Percentiles rank a stretch among this genome's conserved stretches.
These are phyloP conservation scores for Metschnikowia shivogae DNA, from an alignment of 805 yeast genomes.

Conservation along the genomic window DNA sequence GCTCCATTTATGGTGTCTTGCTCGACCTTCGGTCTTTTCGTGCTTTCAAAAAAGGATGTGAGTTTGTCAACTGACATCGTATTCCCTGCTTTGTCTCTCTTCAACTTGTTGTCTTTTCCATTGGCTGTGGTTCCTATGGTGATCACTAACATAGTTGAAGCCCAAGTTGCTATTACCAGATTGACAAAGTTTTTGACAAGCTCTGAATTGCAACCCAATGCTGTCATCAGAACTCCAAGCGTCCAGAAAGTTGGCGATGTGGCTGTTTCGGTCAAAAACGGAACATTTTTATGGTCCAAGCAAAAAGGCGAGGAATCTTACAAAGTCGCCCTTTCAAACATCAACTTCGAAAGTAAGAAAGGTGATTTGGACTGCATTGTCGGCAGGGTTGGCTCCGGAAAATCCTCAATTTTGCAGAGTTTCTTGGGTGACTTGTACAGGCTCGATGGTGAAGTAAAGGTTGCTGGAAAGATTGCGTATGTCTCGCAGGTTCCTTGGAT, in stretches of 20 bases:
- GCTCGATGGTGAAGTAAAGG: conserved; percentile 64
- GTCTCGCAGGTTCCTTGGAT: conserved; percentile 97
- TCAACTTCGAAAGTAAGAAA: conserved; percentile 60
- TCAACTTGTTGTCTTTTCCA: conserved; percentile 88
- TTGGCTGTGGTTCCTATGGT: conserved; percentile 90
- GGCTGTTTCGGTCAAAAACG: conserved; percentile 57
- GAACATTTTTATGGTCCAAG: conserved; percentile 77
- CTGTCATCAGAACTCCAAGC: conserved; percentile 52
- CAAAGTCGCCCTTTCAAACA: conserved; percentile 61
- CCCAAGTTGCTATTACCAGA: conserved; percentile 78
- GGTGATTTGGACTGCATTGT: conserved; percentile 83
- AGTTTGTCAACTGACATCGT: conserved; percentile 88
- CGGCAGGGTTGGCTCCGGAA: conserved; percentile 89
- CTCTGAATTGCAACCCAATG: conserved; percentile 79
- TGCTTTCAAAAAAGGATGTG: conserved; percentile 47
- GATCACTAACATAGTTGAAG: conserved; percentile 79
- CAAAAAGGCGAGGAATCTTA: conserved; percentile 52
- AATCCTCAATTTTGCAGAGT: conserved; percentile 76
- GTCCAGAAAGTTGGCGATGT: conserved; percentile 60
- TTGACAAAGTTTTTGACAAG: conserved; percentile 67
- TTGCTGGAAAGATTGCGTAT: conserved; percentile 80
- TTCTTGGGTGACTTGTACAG: conserved; percentile 79
- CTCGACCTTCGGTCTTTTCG: conserved; percentile 81
- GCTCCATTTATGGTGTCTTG: conserved; percentile 90
- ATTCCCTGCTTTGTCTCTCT: conserved; percentile 83